A percentile compares a stretch with the other conserved stretches of the same genome.
These are phyloP conservation scores for Phytomonas francai DNA, from an alignment of 208 protist species.

Conservation along the genomic window DNA sequence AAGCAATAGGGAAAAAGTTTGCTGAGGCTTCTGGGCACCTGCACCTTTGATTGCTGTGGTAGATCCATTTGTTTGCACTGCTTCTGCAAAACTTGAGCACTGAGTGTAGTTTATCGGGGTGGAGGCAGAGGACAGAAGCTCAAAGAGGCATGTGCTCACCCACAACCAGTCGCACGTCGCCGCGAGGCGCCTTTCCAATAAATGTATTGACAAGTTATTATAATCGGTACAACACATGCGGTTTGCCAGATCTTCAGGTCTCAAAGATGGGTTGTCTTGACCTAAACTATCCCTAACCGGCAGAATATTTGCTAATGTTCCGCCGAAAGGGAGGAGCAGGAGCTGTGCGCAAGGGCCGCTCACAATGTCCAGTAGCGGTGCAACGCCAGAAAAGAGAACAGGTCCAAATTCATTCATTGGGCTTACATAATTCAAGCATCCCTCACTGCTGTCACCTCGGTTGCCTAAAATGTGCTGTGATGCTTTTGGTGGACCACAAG, in stretches of 20 bases:
- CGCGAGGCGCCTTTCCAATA: background rate
- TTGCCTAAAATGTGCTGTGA: background rate
- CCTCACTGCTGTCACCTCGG: background rate
- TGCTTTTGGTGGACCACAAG: background rate
- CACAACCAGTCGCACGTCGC: background rate
- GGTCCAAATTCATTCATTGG: background rate
- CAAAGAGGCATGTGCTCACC: background rate
- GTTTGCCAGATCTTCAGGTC: background rate
- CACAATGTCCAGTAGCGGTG: constrained; percentile 30
- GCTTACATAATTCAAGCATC: background rate
- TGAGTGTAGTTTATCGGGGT: background rate
- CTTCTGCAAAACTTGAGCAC: background rate
- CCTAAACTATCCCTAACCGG: background rate
- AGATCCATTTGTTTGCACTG: background rate
- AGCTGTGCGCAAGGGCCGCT: constrained; percentile 36
- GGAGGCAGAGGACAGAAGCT: constrained; percentile 6
- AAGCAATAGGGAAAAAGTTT: background rate
- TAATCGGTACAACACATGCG: background rate
- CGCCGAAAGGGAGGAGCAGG: constrained; percentile 25
- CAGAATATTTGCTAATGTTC: background rate
- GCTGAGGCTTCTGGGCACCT: background rate
- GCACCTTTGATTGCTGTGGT: background rate
- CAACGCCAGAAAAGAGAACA: constrained; percentile 13
- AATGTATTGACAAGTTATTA: background rate
- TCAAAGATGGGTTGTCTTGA: background rate